Percentiles rank a stretch among this genome's conserved stretches.
Conservation (phyloP, 768 basidiomycete species). For the Tephrocybe sp. region DNA sequence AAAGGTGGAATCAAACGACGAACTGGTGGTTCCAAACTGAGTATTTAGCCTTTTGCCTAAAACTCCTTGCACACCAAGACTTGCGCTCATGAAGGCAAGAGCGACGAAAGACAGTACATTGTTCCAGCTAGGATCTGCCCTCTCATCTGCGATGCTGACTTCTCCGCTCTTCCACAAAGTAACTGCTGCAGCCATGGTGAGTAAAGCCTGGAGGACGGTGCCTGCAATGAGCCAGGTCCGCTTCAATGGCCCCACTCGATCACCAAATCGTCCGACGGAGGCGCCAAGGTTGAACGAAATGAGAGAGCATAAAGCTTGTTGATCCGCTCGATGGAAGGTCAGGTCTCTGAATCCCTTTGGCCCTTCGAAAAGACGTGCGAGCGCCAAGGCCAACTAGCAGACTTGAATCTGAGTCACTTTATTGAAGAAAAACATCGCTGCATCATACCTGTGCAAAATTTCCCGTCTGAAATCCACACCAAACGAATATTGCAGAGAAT, state of each 20-base stretch:
- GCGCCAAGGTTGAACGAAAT: slow-evolving; percentile 73
- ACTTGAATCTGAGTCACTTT: no score
- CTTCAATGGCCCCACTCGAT: slow-evolving; percentile 69
- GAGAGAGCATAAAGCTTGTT: slow-evolving; percentile 80
- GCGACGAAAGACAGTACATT: slow-evolving; percentile 64
- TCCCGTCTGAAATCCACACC: slow-evolving; percentile 86
- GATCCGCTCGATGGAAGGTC: slow-evolving; percentile 76
- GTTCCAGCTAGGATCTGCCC: slow-evolving; percentile 71
- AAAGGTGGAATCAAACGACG: slow-evolving; percentile 23
- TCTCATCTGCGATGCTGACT: slow-evolving; percentile 45
- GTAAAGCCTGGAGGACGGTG: slow-evolving; percentile 69
- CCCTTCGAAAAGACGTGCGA: slow-evolving; percentile 75
- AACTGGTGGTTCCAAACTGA: slow-evolving; percentile 78
- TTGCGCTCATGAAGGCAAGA: slow-evolving; percentile 77
- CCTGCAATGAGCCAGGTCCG: slow-evolving; percentile 73
- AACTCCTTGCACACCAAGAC: slow-evolving; percentile 84
- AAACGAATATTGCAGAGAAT: slow-evolving; percentile 78
- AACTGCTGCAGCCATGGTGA: slow-evolving; percentile 73
- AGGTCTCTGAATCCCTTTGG: slow-evolving; percentile 43
- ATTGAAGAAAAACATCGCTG: slow-evolving; percentile 4
- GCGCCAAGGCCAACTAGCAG: slow-evolving; percentile 67
- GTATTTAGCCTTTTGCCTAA: slow-evolving; percentile 78
- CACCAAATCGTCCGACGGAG: slow-evolving; percentile 79
- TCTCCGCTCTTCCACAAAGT: slow-evolving; percentile 69
- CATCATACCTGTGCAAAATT: slow-evolving; percentile 62